phyloP scores from a whole-genome alignment of 192 early-diverging fungal genomes.

The Umbelopsis sp. region DNA sequence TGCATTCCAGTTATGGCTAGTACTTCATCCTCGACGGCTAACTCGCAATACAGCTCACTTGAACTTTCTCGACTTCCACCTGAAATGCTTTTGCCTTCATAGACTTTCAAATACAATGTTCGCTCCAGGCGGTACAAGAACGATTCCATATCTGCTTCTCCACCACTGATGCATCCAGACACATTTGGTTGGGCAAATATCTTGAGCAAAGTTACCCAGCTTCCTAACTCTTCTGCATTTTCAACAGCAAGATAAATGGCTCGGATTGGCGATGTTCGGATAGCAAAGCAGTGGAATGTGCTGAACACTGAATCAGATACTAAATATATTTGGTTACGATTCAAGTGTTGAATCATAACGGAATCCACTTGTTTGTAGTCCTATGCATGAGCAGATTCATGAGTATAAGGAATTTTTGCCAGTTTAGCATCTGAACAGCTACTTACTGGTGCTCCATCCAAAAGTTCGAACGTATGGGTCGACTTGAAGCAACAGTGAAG shows the following conservation, averaged over 20 bases:
- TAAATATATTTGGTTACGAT: constrained; percentile 17
- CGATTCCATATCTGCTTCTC: background rate
- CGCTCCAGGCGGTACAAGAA: constrained; percentile 14
- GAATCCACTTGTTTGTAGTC: background rate
- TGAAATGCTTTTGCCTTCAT: constrained; percentile 19
- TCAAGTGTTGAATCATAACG: background rate
- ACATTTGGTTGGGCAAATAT: constrained; percentile 15
- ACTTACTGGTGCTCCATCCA: constrained; percentile 6
- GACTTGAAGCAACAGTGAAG: background rate
- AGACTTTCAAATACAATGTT: constrained; percentile 13
- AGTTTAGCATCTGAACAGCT: too few relatives aligned
- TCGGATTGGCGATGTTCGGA: constrained; percentile 16
- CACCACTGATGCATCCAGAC: background rate
- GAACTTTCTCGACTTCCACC: background rate
- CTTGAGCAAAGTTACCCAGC: constrained; percentile 21
- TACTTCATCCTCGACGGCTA: constrained; percentile 46
- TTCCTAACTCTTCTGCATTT: background rate
- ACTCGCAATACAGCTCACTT: constrained; percentile 46
- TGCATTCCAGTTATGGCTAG: constrained; percentile 41
- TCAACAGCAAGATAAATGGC: background rate
- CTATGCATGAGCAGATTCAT: background rate
- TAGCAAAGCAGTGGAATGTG: constrained; percentile 17
- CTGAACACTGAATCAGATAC: constrained; percentile 16
- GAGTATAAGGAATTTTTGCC: background rate
- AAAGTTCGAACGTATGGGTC: background rate